Conservation (phyloP, 1,284 basidiomycete species). For the Trametes polyzona region DNA sequence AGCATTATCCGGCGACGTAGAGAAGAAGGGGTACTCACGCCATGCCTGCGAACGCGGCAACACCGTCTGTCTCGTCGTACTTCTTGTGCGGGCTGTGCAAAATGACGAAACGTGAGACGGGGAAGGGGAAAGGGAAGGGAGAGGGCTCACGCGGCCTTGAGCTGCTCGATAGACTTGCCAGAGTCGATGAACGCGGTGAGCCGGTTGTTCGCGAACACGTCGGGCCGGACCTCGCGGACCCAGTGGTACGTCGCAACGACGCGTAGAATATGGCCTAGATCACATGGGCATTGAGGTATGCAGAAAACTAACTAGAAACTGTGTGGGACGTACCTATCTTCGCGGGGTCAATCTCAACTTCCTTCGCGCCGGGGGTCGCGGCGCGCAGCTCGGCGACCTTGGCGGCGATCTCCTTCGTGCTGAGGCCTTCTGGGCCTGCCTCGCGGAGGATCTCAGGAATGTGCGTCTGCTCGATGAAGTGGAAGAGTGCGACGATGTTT, state of each 20-base stretch:
- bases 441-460: conserved; percentile 68
- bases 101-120: neutral
- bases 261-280: conserved; percentile 66
- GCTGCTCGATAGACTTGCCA: conserved; percentile 51
- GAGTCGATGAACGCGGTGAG: conserved; percentile 67
- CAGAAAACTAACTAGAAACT: neutral
- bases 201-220: conserved; percentile 70
- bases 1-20: neutral
- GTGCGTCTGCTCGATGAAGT: conserved; percentile 68
- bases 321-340: conserved; percentile 12
- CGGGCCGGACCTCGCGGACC: conserved; percentile 61
- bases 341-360: conserved; percentile 10
- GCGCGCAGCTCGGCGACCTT: conserved; percentile 14
- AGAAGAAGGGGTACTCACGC: neutral
- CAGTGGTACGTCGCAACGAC: conserved; percentile 75
- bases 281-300: no score
- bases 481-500: conserved; percentile 67
- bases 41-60: conserved; percentile 16
- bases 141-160: conserved; percentile 38
- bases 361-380: conserved; percentile 3
- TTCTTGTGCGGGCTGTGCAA: conserved; percentile 16
- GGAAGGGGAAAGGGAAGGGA: neutral
- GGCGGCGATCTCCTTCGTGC: conserved; percentile 55
- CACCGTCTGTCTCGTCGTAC: conserved; percentile 24
- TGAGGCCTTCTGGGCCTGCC: conserved; percentile 58